These are phyloP conservation scores for Fagus crenata DNA, from an alignment of 306 rosid genomes.

Conservation along the genomic window DNA sequence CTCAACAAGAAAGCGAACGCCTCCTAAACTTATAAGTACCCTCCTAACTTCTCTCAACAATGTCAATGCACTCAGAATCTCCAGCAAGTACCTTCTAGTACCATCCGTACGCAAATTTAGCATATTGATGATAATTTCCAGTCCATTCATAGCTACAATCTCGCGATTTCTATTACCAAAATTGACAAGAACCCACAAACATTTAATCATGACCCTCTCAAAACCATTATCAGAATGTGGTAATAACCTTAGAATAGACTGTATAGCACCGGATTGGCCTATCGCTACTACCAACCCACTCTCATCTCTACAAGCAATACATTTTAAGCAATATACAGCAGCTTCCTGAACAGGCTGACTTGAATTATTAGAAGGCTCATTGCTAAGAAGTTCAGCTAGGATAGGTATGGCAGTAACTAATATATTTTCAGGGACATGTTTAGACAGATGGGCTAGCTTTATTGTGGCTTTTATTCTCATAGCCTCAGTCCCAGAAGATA, in stretches of 20 bases:
- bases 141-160: constrained; percentile 32
- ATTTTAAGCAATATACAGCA: constrained; percentile 48
- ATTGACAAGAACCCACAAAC: constrained; percentile 39
- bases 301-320: constrained; percentile 45
- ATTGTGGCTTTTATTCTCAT: constrained; percentile 35
- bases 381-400: constrained; percentile 38
- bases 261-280: constrained; percentile 28
- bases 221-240: constrained; percentile 35
- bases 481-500: constrained; percentile 35
- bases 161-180: constrained; percentile 37
- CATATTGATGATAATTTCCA: constrained; percentile 30
- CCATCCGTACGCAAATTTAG: constrained; percentile 13
- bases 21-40: constrained; percentile 29
- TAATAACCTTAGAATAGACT: constrained; percentile 35
- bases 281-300: constrained; percentile 38
- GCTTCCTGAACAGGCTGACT: constrained; percentile 37
- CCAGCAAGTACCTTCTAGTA: constrained; percentile 37
- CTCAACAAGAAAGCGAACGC: constrained; percentile 45
- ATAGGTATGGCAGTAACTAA: constrained; percentile 35
- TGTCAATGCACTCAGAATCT: constrained; percentile 47
- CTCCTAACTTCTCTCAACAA: constrained; percentile 45
- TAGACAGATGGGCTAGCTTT: constrained; percentile 32
- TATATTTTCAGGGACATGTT: constrained; percentile 39
- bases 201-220: constrained; percentile 32
- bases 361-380: constrained; percentile 22